Evolutionary conservation across 192 early-diverging fungal genomes (phyloP), one percentile per base, ranked within the genome.

Genomic region (Linnemannia exigua): DNA sequence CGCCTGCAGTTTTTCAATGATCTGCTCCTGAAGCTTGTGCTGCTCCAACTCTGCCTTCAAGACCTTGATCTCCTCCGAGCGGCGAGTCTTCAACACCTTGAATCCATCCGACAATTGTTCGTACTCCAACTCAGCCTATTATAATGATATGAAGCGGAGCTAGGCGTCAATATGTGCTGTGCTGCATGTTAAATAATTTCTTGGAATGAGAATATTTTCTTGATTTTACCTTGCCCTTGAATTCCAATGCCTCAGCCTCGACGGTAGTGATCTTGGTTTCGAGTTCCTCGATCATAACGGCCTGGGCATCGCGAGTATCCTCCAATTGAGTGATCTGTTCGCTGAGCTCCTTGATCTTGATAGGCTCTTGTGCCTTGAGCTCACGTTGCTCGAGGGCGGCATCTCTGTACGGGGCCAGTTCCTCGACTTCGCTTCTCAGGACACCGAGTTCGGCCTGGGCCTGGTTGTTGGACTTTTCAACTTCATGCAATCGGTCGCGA

Each of bases 1-100:
- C 9, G 70, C 74, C 25, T 86, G 84, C 38, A 86, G 63, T 37
- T 86, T 86, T 71, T 80, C 84, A 33, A 86, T 86, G 68, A 86
- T 86, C 47, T 86, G 84, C 47, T 86, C 84, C 52, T 86, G 84
- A 17, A 86, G 70, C 44, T 86, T 86, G 25, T 86, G 84, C 48
- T 86, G 84, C 48, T 86, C 84, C 47, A 86, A 50, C 66, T 86
- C 84, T 5, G 84, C 79, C 51, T 86, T 74, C 78, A 86, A 75
- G 0, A 69, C 78, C 47, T 72, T 71, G 58, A 86, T 86, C 68
- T 86, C 84, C 54, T 86, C 78, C 0, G 84, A 86, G 28, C 84
- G 84, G 9, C 84, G 70, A 70, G 38, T 77, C 84, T 86, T 86
- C 17, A 86, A 50, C 3, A 86, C 78, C 63, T 86, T 86, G 70